Base-by-base conservation (phyloP, 441 rosid genomes). In the Pelargonium australe region DNA sequence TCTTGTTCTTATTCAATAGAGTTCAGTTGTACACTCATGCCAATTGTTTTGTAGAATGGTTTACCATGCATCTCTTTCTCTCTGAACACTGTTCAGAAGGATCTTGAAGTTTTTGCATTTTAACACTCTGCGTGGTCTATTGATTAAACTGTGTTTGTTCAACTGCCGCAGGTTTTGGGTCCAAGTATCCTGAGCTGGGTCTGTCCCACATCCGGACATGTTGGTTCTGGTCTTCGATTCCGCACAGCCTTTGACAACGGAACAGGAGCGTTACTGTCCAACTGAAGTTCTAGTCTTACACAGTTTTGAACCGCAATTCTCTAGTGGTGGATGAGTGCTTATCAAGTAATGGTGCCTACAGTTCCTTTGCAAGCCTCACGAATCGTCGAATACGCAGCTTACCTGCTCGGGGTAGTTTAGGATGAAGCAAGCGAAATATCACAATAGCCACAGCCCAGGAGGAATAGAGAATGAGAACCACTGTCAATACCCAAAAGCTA, bases 161-260 rank as follows among this genome's bases (percentile, higher is more conserved):
- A 58, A 45, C 43, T 71, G 69, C 62, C 78, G 71, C 84, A 91
- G 97, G 88, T 89, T 44, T 83, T 92, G 69, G 97, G 97, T 72
- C 92, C 89, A 41, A 84, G 78, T 79, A 77, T 88, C 78, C 82
- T 84, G 49, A 77, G 89, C 79, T 92, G 98, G 98, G 34, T 84
- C 16, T 92, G 95, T 63, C 96, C 96, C 66, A 68, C 73, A 5
- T 76, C 93, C 31, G 76, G 72, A 44, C 90, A 92, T 74, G 79
- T 86, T 1, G 89, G 90, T 75, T 79, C 86, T 6, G 97, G 97
- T 80, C 83, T 92, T 66, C 87, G 75, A 68, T 89, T 85, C 71
- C 91, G 79, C 23, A 86, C 96, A 66, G 77, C 87, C 51, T 89
- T 79, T 68, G 91, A 86, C 70, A 69, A 75, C 16, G 23, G 31